Base-by-base conservation (phyloP, 805 yeast genomes). In the Tetrapisispora fleetii region DNA sequence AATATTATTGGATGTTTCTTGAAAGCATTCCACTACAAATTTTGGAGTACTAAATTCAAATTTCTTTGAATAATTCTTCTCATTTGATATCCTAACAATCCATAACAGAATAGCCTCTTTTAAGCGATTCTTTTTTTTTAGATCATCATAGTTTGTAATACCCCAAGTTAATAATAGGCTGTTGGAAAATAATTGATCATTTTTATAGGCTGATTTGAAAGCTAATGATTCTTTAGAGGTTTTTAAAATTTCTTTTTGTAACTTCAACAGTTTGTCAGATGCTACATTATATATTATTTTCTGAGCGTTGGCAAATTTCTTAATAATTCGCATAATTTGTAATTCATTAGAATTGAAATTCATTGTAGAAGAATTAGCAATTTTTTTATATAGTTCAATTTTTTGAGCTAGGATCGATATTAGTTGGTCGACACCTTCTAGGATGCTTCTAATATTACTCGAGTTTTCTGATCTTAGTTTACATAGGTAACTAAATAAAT, bases 101-200 rank as follows among this genome's bases (percentile, higher is more conserved):
- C 83, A 85, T 37, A 85, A 62, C 19, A 81, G 61, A 62, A 85
- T 67, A 2, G 76, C 75, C 54, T 81, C 83, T 48, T 80, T 81
- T 49, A 79, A 65, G 42, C 79, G 70, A 39, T 73, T 69, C 40
- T 76, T 68, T 8, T 66, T 65, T 2, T 73, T 57, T 16, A 84
- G 56, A 42, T 77, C 79, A 4, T 78, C 81, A 55, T 74, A 79
- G 19, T 72, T 69, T 3, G 75, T 63, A 11, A 79, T 72, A 9
- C 88, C 90, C 58, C 81, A 74, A 1, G 78, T 67, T 24, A 79
- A 62, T 13, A 79, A 60, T 21, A 84, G 62, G 2, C 85, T 73
- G 52, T 76, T 76, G 24, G 75, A 73, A 54, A 81, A 79, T 35
- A 59, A 58, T 45, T 65, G 64, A 54, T 84, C 91, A 36, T 68